Percentiles rank a stretch among this genome's conserved stretches.
These are phyloP conservation scores for Otatea glauca DNA, from an alignment of 176 grass and related monocot genomes.

Conservation along the genomic window DNA sequence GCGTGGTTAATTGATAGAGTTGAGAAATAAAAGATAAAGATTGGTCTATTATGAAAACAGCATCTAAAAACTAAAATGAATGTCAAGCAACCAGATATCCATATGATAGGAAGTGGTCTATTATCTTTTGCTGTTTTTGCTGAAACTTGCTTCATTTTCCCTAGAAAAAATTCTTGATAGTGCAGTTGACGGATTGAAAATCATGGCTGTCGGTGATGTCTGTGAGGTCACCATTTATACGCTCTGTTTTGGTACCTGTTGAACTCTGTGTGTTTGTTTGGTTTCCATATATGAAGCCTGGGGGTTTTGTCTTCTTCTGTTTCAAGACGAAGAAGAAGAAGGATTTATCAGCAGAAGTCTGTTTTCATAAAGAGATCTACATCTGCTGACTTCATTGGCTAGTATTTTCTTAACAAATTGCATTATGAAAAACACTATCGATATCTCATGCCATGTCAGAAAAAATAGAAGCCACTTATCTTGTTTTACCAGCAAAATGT, in stretches of 20 bases:
- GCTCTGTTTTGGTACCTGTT: too few species aligned
- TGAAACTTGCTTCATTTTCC: too few species aligned
- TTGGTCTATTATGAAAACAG: neutral
- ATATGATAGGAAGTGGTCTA: neutral
- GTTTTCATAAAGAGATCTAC: neutral
- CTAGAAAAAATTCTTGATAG: too few species aligned
- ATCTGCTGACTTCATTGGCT: neutral
- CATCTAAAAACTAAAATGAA: neutral
- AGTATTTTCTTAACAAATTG: neutral
- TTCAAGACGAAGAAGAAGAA: too few species aligned
- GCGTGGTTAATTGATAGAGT: conserved; percentile 14
- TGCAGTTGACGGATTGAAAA: too few species aligned
- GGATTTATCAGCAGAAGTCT: neutral
- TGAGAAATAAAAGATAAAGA: neutral
- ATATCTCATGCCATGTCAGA: neutral
- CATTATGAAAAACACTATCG: neutral
- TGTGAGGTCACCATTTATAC: too few species aligned
- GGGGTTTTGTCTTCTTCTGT: too few species aligned
- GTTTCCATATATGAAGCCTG: too few species aligned
- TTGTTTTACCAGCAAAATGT: neutral
- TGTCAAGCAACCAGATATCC: conserved; percentile 5
- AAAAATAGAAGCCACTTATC: neutral
- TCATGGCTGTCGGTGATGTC: too few species aligned
- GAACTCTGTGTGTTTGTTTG: too few species aligned
- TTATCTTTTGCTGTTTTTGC: too few species aligned